phyloP scores from a whole-genome alignment of 2,329 filamentous ascomycete genomes.

The Colletotrichum orbiculare region DNA sequence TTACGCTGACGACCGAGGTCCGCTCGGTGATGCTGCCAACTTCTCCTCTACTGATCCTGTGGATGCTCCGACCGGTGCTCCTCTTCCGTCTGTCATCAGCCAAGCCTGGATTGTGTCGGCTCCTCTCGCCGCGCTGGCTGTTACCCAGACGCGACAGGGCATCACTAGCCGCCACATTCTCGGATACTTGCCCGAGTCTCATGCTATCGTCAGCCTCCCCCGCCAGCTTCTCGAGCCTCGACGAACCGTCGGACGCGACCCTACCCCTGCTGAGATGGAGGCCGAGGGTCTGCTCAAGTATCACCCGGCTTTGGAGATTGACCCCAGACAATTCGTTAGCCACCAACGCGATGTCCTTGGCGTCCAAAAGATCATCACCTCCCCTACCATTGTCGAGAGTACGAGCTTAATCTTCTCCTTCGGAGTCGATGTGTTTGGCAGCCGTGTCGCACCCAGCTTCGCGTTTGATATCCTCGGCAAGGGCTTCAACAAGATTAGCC shows the following conservation, averaged over 20 bases:
- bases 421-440: slow-evolving; percentile 89
- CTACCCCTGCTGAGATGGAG: slow-evolving; percentile 80
- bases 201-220: slow-evolving; percentile 83
- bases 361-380: slow-evolving; percentile 77
- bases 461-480: slow-evolving; percentile 93
- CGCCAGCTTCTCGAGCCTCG: slow-evolving; percentile 85
- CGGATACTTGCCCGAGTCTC: slow-evolving; percentile 78
- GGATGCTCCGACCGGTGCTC: slow-evolving; percentile 62
- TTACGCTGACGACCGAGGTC: slow-evolving; percentile 84
- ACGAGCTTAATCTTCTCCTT: slow-evolving; percentile 91
- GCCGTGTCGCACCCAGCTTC: slow-evolving; percentile 85
- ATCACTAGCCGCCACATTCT: slow-evolving; percentile 87
- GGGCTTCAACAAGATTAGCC: slow-evolving; percentile 90
- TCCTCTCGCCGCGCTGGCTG: slow-evolving; percentile 81
- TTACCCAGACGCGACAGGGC: slow-evolving; percentile 91
- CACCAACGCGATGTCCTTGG: slow-evolving; percentile 86
- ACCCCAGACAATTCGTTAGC: slow-evolving; percentile 82
- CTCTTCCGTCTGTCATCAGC: slow-evolving; percentile 79
- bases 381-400: slow-evolving; percentile 87
- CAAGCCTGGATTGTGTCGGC: slow-evolving; percentile 85
- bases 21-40: slow-evolving; percentile 75
- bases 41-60: slow-evolving; percentile 81
- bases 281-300: slow-evolving; percentile 84
- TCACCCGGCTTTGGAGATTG: slow-evolving; percentile 80
- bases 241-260: slow-evolving; percentile 85